A percentile compares a stretch with the other conserved stretches of the same genome.
These are phyloP conservation scores for Davidsoniella australis DNA, from an alignment of 2,329 filamentous ascomycete species.

Conservation along the genomic window DNA sequence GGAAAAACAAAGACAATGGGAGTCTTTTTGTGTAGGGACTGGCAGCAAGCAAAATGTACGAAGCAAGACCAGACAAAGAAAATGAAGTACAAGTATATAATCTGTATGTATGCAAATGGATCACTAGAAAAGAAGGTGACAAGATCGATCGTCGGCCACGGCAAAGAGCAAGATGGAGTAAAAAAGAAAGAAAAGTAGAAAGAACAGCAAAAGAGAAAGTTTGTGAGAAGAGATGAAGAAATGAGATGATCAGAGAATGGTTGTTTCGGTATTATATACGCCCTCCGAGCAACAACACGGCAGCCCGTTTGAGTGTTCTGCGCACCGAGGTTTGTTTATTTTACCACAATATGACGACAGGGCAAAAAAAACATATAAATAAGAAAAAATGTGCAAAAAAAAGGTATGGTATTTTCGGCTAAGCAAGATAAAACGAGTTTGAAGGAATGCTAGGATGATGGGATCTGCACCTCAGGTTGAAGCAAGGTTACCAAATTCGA, in stretches of 20 bases:
- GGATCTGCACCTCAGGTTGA: no score
- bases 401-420: no score
- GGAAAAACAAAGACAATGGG: no score
- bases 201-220: neutral
- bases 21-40: no score
- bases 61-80: conserved; percentile 3
- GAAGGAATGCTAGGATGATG: no score
- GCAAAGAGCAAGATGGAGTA: neutral
- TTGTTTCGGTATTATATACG: neutral
- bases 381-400: neutral
- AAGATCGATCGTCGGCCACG: neutral
- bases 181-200: neutral
- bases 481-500: no score
- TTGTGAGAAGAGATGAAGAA: neutral
- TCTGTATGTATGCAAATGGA: neutral
- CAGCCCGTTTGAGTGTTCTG: no score
- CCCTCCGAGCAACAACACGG: no score
- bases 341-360: neutral
- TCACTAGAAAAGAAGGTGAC: neutral
- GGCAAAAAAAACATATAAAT: no score
- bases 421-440: no score
- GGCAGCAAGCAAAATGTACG: neutral
- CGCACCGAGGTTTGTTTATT: no score
- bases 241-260: neutral
- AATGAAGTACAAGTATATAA: neutral